These are phyloP conservation scores for Pseudoneurospora amorphoporcata DNA, from an alignment of 495 filamentous ascomycete species.

Conservation along the genomic window DNA sequence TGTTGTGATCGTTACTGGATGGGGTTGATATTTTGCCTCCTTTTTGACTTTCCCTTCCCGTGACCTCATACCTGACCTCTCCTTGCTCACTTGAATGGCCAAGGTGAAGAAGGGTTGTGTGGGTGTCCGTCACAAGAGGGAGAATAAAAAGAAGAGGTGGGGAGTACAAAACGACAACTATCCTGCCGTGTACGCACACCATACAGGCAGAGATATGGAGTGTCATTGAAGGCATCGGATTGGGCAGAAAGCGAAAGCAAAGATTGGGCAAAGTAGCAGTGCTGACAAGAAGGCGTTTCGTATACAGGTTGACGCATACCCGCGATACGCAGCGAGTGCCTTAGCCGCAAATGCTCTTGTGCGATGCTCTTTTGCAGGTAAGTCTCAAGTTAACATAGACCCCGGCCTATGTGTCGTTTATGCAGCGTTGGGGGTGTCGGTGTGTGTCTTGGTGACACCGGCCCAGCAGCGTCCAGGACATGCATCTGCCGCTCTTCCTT, in stretches of 20 bases:
- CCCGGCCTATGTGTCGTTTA: not conserved
- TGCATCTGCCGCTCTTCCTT: constrained; percentile 28
- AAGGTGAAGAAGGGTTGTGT: not conserved
- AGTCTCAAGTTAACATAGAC: constrained; percentile 33
- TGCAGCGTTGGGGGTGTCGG: not conserved
- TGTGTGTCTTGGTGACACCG: not conserved
- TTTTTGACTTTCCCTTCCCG: not conserved
- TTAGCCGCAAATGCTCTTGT: constrained; percentile 83
- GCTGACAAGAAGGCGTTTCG: constrained; percentile 16
- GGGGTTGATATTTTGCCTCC: not conserved
- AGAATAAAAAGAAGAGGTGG: not conserved
- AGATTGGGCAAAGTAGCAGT: not conserved
- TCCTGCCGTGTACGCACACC: not conserved
- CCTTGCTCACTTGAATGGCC: not conserved
- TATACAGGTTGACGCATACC: constrained; percentile 71
- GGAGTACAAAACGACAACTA: not conserved
- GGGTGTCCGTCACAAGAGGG: not conserved
- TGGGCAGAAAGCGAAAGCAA: constrained; percentile 12
- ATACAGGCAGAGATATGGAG: not conserved
- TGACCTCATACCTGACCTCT: not conserved
- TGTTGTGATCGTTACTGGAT: not conserved
- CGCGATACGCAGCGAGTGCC: constrained; percentile 77
- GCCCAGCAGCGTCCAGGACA: not conserved
- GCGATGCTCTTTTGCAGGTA: constrained; percentile 73
- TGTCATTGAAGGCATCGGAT: constrained; percentile 1